Evolutionary conservation across 352 stramenopile genomes (phyloP).

Genomic region (Globisporangium cederbergense): DNA sequence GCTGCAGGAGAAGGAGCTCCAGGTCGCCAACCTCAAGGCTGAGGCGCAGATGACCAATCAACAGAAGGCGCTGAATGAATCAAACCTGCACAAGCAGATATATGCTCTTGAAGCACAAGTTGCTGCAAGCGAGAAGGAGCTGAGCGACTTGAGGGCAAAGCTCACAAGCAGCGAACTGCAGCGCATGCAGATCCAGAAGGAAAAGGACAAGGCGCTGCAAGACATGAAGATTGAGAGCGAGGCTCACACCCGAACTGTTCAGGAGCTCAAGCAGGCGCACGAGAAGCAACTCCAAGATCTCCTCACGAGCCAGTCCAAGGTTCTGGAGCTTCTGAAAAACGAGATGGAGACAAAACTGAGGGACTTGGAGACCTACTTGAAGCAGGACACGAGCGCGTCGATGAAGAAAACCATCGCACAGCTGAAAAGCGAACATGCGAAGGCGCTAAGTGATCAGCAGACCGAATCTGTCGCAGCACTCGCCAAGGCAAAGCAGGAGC

Average conservation of each 20-base stretch:
- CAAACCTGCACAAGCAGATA: conserved; percentile 16
- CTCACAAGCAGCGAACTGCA: conserved; percentile 19
- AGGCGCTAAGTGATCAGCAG: conserved; percentile 4
- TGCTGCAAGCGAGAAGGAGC: conserved; percentile 17
- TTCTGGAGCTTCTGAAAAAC: conserved; percentile 17
- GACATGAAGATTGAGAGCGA: conserved; percentile 15
- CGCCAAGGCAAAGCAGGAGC: conserved; percentile 7
- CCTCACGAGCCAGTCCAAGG: conserved; percentile 18
- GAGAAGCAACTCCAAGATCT: conserved; percentile 21
- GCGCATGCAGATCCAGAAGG: conserved; percentile 13
- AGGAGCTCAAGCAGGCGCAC: conserved; percentile 21
- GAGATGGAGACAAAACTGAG: conserved; percentile 19
- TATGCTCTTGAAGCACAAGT: conserved; percentile 22
- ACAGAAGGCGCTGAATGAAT: conserved; percentile 23
- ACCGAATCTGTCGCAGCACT: background rate
- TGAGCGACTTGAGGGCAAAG: conserved; percentile 14
- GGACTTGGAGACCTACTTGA: conserved; percentile 22
- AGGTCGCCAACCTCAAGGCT: conserved; percentile 30
- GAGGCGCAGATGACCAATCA: conserved; percentile 23
- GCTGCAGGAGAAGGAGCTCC: conserved; percentile 32
- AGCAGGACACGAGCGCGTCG: conserved; percentile 10
- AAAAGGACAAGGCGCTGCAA: conserved; percentile 17
- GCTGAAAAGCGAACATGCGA: conserved; percentile 10
- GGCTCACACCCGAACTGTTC: conserved; percentile 5
- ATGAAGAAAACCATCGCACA: conserved; percentile 14